Percentiles rank a stretch among this genome's conserved stretches.
phyloP scores from a whole-genome alignment of 192 early-diverging fungal genomes.

The Coemansia sp. region DNA sequence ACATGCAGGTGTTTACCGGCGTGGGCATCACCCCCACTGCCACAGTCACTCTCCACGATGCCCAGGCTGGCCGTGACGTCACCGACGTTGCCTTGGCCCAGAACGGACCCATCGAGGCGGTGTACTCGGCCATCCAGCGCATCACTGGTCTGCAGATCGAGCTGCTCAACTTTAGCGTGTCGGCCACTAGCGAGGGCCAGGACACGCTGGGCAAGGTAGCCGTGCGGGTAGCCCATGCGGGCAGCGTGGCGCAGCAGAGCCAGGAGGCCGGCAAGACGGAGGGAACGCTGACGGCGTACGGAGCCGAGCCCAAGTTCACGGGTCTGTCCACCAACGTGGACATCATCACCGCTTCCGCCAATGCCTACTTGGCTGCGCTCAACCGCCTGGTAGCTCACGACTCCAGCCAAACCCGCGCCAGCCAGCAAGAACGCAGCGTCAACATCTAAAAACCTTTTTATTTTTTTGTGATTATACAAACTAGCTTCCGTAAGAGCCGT shows the following conservation, averaged over 20 bases:
- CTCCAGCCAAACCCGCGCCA: slow-evolving; percentile 27
- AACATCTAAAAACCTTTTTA: slow-evolving; percentile 22
- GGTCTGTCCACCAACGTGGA: slow-evolving; percentile 82
- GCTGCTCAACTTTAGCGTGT: slow-evolving; percentile 83
- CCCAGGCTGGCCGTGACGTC: slow-evolving; percentile 37
- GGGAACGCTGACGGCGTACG: slow-evolving; percentile 23
- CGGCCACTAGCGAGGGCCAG: slow-evolving; percentile 80
- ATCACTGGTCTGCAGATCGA: slow-evolving; percentile 68
- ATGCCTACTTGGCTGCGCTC: slow-evolving; percentile 85
- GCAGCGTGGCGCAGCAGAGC: slow-evolving; percentile 45
- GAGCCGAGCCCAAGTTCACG: slow-evolving; percentile 55
- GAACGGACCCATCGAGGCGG: slow-evolving; percentile 86
- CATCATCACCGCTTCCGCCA: slow-evolving; percentile 82
- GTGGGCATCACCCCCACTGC: slow-evolving; percentile 73
- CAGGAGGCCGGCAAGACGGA: slow-evolving; percentile 43
- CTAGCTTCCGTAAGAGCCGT: slow-evolving; percentile 45
- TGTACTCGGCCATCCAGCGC: slow-evolving; percentile 87
- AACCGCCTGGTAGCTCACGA: slow-evolving; percentile 58
- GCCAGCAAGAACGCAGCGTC: slow-evolving; percentile 42
- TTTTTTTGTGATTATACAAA: not conserved
- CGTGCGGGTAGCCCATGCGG: slow-evolving; percentile 69
- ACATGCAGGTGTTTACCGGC: slow-evolving; percentile 79
- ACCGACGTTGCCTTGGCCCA: slow-evolving; percentile 76
- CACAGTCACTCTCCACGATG: slow-evolving; percentile 73
- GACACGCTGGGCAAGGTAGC: slow-evolving; percentile 86